Evolutionary conservation across 192 early-diverging fungal species (phyloP).

Genomic region (Coemansia sp.): DNA sequence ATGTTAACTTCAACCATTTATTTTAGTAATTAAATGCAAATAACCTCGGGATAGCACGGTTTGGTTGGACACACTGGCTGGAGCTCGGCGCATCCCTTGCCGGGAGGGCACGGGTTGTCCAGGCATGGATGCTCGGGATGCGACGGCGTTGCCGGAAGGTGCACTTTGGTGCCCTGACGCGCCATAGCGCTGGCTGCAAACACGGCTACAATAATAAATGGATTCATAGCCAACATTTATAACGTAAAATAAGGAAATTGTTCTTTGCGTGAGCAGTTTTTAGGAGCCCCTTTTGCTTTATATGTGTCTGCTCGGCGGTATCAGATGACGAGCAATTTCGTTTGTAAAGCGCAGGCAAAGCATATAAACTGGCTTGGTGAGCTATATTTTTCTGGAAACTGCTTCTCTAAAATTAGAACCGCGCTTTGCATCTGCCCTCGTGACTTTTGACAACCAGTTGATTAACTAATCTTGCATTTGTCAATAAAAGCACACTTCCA

Average conservation of each 20-base stretch:
- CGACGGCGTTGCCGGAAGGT: not conserved
- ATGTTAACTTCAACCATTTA: not conserved
- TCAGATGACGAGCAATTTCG: not conserved
- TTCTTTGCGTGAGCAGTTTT: no score
- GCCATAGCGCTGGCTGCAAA: not conserved
- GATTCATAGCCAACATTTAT: no score
- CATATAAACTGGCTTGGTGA: no score
- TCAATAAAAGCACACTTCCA: no score
- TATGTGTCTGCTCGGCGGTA: not conserved
- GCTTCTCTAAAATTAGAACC: no score
- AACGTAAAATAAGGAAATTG: no score
- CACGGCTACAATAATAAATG: not conserved
- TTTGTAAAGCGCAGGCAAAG: not conserved
- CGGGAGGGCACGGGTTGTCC: not conserved
- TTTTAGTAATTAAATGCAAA: not conserved
- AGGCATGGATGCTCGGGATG: slow-evolving; percentile 1
- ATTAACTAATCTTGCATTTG: no score
- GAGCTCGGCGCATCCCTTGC: slow-evolving; percentile 4
- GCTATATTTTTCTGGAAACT: no score
- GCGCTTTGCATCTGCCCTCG: no score
- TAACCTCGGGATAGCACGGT: slow-evolving; percentile 3
- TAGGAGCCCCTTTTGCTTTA: no score
- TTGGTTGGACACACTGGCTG: slow-evolving; percentile 5
- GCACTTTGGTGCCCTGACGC: not conserved
- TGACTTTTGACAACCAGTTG: no score